Evolutionary conservation across 768 basidiomycete genomes (phyloP).

Genomic region (Suillus americanus): DNA sequence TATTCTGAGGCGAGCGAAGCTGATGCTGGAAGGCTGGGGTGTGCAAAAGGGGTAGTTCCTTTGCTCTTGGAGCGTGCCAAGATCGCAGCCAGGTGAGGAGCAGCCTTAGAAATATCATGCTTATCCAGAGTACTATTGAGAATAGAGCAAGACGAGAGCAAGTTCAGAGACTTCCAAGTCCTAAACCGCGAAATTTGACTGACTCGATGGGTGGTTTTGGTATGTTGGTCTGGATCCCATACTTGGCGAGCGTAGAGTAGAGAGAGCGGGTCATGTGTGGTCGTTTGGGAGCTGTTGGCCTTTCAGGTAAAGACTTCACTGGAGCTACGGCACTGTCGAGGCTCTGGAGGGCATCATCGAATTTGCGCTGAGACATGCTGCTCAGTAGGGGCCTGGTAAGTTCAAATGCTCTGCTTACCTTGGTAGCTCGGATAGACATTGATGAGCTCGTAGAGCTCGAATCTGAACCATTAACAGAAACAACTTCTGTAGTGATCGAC

Average conservation of each 20-base stretch:
- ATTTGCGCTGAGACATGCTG: constrained; percentile 58
- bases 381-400: background rate
- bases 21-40: constrained; percentile 25
- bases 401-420: constrained; percentile 31
- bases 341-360: constrained; percentile 75
- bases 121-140: constrained; percentile 11
- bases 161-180: constrained; percentile 1
- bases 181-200: constrained; percentile 18
- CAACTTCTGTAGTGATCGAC: background rate
- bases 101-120: constrained; percentile 48
- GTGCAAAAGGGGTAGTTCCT: constrained; percentile 50
- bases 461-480: constrained; percentile 15
- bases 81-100: constrained; percentile 72
- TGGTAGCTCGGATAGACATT: constrained; percentile 38
- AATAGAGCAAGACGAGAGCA: constrained; percentile 9
- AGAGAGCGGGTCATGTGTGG: constrained; percentile 56
- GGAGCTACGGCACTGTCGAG: constrained; percentile 64
- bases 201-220: constrained; percentile 30
- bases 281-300: constrained; percentile 49
- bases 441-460: constrained; percentile 11
- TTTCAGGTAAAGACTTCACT: constrained; percentile 28
- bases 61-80: constrained; percentile 46
- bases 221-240: constrained; percentile 62
- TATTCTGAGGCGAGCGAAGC: constrained; percentile 54
- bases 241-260: constrained; percentile 79